Base-by-base conservation (phyloP, 2,329 filamentous ascomycete genomes). In the Paecilomyces dactylethromorphus region DNA sequence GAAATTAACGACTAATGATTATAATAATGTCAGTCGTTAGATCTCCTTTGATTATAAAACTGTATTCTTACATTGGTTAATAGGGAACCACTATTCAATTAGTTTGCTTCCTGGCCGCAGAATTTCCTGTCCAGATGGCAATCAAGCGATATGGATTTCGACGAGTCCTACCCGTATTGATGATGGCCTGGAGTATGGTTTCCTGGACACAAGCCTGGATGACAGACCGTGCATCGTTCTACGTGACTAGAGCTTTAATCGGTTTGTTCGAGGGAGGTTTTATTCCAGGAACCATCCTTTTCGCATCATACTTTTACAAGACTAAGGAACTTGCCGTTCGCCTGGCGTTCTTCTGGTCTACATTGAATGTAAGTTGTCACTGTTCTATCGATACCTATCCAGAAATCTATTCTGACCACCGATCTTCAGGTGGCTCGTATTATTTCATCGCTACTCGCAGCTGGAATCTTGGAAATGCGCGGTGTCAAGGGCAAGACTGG, bases 131-230 rank as follows among this genome's bases (percentile, higher is more conserved):
- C 0, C 78, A 80, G 53, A 71, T 80, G 6, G 72, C 80, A 21
- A 78, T 75, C 49, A 81, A 80, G 62, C 76, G 76, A 55, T 65
- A 77, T 8, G 77, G 78, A 0, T 77, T 78, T 1, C 74, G 78
- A 55, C 73, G 75, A 11, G 79, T 77, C 70, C 76, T 80, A 7
- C 78, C 77, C 0, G 69, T 71, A 49, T 72, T 78, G 67, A 77
- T 78, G 74, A 66, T 80, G 2, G 71, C 71, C 3, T 81, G 79
- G 78, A 76, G 73, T 62, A 57, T 79, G 1, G 77, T 80, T 3
- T 67, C 66, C 3, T 68, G 65, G 32, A 66, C 71, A 0, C 75
- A 78, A 59, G 69, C 69, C 10, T 71, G 66, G 29, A 66, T 77
- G 50, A 70, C 59, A 5, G 61, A 65, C 11, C 69, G 70, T 50